Percentiles rank a stretch among this genome's conserved stretches.
Conservation (phyloP, 495 filamentous ascomycete species). For the Aspergillus asperescens region DNA sequence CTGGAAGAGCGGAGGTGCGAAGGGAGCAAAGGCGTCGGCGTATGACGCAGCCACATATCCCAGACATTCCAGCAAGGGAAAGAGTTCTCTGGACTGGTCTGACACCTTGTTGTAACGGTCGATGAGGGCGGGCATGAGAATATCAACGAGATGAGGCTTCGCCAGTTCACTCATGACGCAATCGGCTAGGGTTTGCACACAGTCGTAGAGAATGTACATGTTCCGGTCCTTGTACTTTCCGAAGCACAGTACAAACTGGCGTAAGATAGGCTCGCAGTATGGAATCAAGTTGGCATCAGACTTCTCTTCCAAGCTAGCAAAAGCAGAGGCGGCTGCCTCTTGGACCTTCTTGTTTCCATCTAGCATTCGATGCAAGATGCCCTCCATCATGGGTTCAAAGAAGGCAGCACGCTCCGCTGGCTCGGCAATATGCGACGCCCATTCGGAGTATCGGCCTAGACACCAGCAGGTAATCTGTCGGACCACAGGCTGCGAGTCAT, state of each 20-base stretch:
- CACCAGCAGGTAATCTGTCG: slow-evolving; percentile 98
- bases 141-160: slow-evolving; percentile 67
- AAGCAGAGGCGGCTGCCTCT: slow-evolving; percentile 92
- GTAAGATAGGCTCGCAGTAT: slow-evolving; percentile 85
- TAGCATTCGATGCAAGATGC: slow-evolving; percentile 87
- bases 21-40: slow-evolving; percentile 74
- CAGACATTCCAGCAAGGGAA: slow-evolving; percentile 89
- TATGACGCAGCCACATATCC: slow-evolving; percentile 91
- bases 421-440: slow-evolving; percentile 75
- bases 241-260: slow-evolving; percentile 90
- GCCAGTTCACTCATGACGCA: slow-evolving; percentile 76
- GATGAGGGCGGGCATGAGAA: slow-evolving; percentile 93
- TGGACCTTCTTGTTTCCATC: slow-evolving; percentile 97
- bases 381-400: slow-evolving; percentile 98
- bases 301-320: slow-evolving; percentile 94
- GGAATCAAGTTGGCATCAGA: slow-evolving; percentile 71
- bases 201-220: slow-evolving; percentile 98
- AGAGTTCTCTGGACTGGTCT: slow-evolving; percentile 88
- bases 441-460: slow-evolving; percentile 85
- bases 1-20: slow-evolving; percentile 74
- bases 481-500: slow-evolving; percentile 85
- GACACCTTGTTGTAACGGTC: slow-evolving; percentile 80
- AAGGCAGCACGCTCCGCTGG: slow-evolving; percentile 62
- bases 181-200: slow-evolving; percentile 94
- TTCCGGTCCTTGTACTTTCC: slow-evolving; percentile 94